Evolutionary conservation across 1,139 yeast species (phyloP), one percentile per base, ranked within the genome.

Genomic region (Candida sanyaensis): DNA sequence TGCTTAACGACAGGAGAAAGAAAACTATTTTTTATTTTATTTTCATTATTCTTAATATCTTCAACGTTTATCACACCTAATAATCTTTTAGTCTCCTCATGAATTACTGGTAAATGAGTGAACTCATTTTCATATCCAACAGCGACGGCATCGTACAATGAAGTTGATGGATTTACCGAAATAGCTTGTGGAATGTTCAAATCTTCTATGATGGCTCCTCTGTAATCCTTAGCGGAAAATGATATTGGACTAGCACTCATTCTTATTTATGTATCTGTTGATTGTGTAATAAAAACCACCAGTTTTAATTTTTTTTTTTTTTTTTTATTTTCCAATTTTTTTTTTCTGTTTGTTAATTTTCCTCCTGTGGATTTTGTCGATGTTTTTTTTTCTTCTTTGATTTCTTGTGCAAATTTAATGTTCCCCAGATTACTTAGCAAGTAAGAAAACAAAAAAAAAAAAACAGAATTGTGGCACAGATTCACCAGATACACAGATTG

Each of bases 141-240:
- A 53, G 71, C 78, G 13, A 73, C 52, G 1, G 80, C 88, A 43
- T 74, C 76, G 6, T 62, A 64, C 33, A 83, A 63, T n/a, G 71
- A 69, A 6, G 84, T 79, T 10, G 71, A 61, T 0, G 86, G 86
- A 49, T 75, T 72, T 42, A 83, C 77, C 11, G 84, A 76, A 36
- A 81, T 66, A 31, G 87, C 87, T 1, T 86, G 87, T 43, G 77
- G 78, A 48, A 81, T 75, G 57, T 83, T 85, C 55, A 83, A 72
- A 55, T 83, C 88, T 59, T 83, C 87, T 9, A 83, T 75, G 1
- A 84, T 80, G 12, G 88, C 79, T 0, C 80, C 80, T 37, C 80
- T 65, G 54, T 75, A 75, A 58, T 75, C 80, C 45, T 68, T 60
- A 21, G 61, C 58, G 46, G 64, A 70, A 55, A 73, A 73, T 26